Evolutionary conservation across 2,329 filamentous ascomycete genomes (phyloP), one percentile per base, ranked within the genome.

Genomic region (Elsinoe australis): DNA sequence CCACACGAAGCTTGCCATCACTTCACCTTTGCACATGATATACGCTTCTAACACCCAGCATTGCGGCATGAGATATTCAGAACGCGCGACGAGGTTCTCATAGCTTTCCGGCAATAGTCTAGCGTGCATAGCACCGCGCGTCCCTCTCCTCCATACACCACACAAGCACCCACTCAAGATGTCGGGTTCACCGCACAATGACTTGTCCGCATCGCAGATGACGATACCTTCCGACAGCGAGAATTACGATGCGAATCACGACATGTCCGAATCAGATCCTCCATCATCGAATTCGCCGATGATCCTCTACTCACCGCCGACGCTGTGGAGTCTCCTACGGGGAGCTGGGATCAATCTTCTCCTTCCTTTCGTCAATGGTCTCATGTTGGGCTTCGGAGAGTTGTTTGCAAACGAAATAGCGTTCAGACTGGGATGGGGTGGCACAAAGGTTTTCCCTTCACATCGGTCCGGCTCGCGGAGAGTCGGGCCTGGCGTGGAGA

Each of bases 301-400:
- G 58, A 82, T 94, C 39, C 77, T 96, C 38, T 98, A 96, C 75
- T 80, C 81, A 55, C 87, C 89, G 3, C 89, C 92, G 2, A 94
- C 88, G 0, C 60, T 94, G 35, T 95, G 87, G 86, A 81, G 85
- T 7, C 66, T 98, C 53, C 56, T 95, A 48, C 80, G 90, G 49
- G 87, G 92, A 29, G 87, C 88, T 12, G 88, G 89, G 4, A 98
- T 98, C 69, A 98, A 98, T 65, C 72, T 98, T n/a, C 60, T 98
- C 1, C 70, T 98, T 15, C 92, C 92, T 0, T 98, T 98, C 61
- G 80, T 98, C 61, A 98, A 98, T 69, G 92, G 92, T 38, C 78
- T 98, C 73, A 98, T 98, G 92, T 70, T 98, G 60, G 92, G 92
- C 2, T 95, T 98, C 61, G 92, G 92, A 57, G 92, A 98, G 70